Percentiles rank a stretch among this genome's conserved stretches.
Evolutionary conservation across 495 filamentous ascomycete genomes (phyloP).

Genomic region (Penicillium daleae): DNA sequence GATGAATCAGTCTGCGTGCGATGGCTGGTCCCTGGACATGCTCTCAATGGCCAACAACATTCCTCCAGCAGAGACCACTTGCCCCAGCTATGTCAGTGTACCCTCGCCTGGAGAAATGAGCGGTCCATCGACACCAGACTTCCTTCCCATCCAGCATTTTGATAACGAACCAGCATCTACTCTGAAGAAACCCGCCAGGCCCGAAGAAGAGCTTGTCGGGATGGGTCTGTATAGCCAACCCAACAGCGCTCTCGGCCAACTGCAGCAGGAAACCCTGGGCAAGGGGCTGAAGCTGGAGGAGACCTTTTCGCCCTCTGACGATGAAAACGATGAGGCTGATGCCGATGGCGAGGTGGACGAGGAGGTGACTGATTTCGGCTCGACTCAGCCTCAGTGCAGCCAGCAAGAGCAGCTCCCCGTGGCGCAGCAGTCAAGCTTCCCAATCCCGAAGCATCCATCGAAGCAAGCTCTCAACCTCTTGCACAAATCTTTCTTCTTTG

Average conservation of each 20-base stretch:
- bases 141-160: constrained; percentile 53
- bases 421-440: constrained; percentile 16
- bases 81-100: constrained; percentile 44
- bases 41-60: constrained; percentile 43
- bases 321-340: constrained; percentile 60
- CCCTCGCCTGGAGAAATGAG: constrained; percentile 44
- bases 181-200: constrained; percentile 37
- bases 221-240: constrained; percentile 83
- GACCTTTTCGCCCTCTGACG: constrained; percentile 75
- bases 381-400: constrained; percentile 15
- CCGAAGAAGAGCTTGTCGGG: constrained; percentile 74
- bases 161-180: constrained; percentile 28
- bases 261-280: constrained; percentile 52
- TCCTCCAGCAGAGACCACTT: constrained; percentile 36
- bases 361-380: constrained; percentile 36
- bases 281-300: constrained; percentile 85
- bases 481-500: constrained; percentile 54
- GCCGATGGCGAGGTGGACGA: constrained; percentile 20
- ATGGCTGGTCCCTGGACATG: constrained; percentile 47
- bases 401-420: constrained; percentile 12
- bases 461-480: constrained; percentile 42
- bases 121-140: constrained; percentile 66
- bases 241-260: constrained; percentile 52
- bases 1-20: constrained; percentile 32
- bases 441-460: constrained; percentile 32